Evolutionary conservation across 352 stramenopile genomes (phyloP).

Genomic region (Globisporangium radiosum): DNA sequence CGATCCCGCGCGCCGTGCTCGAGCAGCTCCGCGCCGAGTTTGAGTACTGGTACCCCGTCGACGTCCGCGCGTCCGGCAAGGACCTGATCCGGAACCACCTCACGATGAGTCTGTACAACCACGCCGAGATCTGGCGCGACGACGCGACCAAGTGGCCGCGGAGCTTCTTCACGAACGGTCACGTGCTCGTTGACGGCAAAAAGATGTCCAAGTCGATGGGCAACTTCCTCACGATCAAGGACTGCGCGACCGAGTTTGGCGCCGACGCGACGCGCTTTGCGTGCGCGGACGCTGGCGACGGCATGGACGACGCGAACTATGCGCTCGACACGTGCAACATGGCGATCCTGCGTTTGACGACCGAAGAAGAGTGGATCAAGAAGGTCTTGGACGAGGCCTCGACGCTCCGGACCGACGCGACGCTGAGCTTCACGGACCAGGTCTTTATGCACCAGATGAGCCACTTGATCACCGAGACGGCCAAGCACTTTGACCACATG

Average conservation of each 20-base stretch:
- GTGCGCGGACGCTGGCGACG: slow-evolving; percentile 96
- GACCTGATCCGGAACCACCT: slow-evolving; percentile 99
- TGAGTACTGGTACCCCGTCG: slow-evolving; percentile 99
- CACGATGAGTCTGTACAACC: slow-evolving; percentile 99
- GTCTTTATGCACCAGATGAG: slow-evolving; percentile 98
- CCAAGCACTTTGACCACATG: slow-evolving; percentile 86
- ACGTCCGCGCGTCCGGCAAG: slow-evolving; percentile 96
- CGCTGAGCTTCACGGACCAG: slow-evolving; percentile 88
- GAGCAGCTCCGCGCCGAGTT: slow-evolving; percentile 96
- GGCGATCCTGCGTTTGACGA: slow-evolving; percentile 96
- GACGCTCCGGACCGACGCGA: slow-evolving; percentile 68
- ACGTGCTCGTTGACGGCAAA: slow-evolving; percentile 95
- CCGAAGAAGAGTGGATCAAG: slow-evolving; percentile 97
- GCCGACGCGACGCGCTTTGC: slow-evolving; percentile 97
- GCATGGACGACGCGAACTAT: slow-evolving; percentile 99
- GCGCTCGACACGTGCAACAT: slow-evolving; percentile 95
- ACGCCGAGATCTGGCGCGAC: slow-evolving; percentile 98
- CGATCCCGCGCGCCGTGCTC: slow-evolving; percentile 87
- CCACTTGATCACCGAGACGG: slow-evolving; percentile 88
- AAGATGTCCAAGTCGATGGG: slow-evolving; percentile 99
- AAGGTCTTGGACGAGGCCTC: slow-evolving; percentile 84
- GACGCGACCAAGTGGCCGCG: slow-evolving; percentile 96
- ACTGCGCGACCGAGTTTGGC: slow-evolving; percentile 94
- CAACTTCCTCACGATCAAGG: slow-evolving; percentile 99
- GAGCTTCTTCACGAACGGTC: slow-evolving; percentile 98